Percentiles rank a stretch among this genome's conserved stretches.
Evolutionary conservation across 1,284 basidiomycete species (phyloP).

Genomic region (Inonotus obliquus): DNA sequence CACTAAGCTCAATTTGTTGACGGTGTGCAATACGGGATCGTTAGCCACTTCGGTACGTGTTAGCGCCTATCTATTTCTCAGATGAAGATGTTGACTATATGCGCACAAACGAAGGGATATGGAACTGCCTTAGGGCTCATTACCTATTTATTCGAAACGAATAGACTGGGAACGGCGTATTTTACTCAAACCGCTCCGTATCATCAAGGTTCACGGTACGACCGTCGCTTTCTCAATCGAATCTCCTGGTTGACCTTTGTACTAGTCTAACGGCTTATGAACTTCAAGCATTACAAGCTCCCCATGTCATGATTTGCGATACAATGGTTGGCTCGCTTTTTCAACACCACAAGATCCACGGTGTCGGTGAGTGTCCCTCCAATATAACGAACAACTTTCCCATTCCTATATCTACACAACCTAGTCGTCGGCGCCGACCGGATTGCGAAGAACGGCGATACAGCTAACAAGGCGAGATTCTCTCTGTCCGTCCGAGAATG

Average conservation of each 20-base stretch:
- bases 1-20: constrained; percentile 70
- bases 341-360: constrained; percentile 82
- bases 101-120: constrained; percentile 59
- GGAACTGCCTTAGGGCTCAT: constrained; percentile 93
- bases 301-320: constrained; percentile 91
- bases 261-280: constrained; percentile 80
- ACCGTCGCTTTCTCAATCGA: not conserved
- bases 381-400: not conserved
- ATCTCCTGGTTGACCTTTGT: not conserved
- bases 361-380: constrained; percentile 57
- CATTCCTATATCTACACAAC: not conserved
- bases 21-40: constrained; percentile 94
- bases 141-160: constrained; percentile 77
- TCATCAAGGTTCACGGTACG: constrained; percentile 80
- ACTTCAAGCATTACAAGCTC: constrained; percentile 75
- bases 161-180: constrained; percentile 74
- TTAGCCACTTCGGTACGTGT: constrained; percentile 80
- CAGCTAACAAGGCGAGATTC: constrained; percentile 78
- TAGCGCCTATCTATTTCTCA: not conserved
- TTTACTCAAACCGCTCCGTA: constrained; percentile 93
- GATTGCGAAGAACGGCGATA: constrained; percentile 87
- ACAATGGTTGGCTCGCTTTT: constrained; percentile 93
- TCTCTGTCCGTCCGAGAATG: not conserved
- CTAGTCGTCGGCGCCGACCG: constrained; percentile 80
- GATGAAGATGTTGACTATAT: not conserved